Percentiles rank a stretch among this genome's conserved stretches.
Conservation (phyloP, 768 basidiomycete genomes). For the Cystobasidium onofrii region DNA sequence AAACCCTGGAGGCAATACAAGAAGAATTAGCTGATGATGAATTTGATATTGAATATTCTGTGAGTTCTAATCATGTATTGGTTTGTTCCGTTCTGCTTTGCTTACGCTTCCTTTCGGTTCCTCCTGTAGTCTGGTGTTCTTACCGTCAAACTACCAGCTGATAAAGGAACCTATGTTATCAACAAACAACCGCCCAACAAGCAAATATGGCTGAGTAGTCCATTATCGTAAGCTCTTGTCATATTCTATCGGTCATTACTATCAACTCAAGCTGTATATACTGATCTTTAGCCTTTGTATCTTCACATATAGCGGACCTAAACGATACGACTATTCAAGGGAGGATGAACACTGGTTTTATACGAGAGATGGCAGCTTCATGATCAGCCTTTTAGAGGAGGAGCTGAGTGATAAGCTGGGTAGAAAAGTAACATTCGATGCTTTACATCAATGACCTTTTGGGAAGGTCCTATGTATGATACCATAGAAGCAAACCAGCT, state of each 20-base stretch:
- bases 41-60: conserved; percentile 83
- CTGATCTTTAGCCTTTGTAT: neutral
- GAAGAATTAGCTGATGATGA: conserved; percentile 53
- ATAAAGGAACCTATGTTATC: conserved; percentile 78
- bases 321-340: conserved; percentile 72
- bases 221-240: conserved; percentile 57
- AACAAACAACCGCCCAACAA: conserved; percentile 97
- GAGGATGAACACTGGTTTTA: conserved; percentile 64
- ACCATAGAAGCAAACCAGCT: too few relatives aligned
- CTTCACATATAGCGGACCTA: conserved; percentile 62
- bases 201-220: conserved; percentile 92
- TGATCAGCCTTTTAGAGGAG: conserved; percentile 59
- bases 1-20: conserved; percentile 63
- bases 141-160: conserved; percentile 63
- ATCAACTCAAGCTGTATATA: too few relatives aligned
- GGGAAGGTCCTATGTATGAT: too few relatives aligned
- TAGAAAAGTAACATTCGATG: conserved; percentile 9
- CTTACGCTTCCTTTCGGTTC: neutral
- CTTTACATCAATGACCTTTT: neutral
- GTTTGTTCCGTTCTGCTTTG: neutral
- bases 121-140: conserved; percentile 76
- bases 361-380: conserved; percentile 56
- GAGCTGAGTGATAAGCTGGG: conserved; percentile 54
- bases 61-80: conserved; percentile 42
- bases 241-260: too few relatives aligned